Base-by-base conservation (phyloP, 1,284 basidiomycete species). In the Trichosporon ovoides region DNA sequence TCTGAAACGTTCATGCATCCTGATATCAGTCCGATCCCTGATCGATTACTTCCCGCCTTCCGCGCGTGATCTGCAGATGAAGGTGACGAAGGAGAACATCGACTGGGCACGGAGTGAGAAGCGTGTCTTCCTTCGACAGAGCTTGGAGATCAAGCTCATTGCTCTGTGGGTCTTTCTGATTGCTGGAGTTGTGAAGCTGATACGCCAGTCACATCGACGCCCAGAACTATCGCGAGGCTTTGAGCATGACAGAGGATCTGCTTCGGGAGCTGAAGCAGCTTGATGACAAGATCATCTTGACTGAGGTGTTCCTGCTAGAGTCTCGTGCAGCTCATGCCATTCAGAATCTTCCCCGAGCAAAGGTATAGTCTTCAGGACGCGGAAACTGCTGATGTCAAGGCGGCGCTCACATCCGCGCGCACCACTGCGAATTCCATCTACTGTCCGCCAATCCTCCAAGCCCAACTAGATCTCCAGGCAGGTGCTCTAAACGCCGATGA, bases 351-450 rank as follows among this genome's bases (percentile, higher is more conserved):
- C 83, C 91, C 7, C 94, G 97, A 72, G 85, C 94, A n/a, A 98
- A 97, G 81, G 90, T 87, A 38, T 7, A 56, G 49, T 4, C 6
- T 13, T 7, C 19, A 18, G 18, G 10, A 14, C 13, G n/a, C 24
- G 6, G 11, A 7, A 14, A 12, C n/a, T 28, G 19, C 56, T 63
- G 13, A 63, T 1, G 28, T 19, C 3, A 59, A 91, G 88, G 90
- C 95, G 5, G 88, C 91, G 0, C 80, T 97, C 22, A 97, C 93
- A 0, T 92, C 91, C 1, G 87, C 94, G 0, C 84, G 94, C 57
- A 98, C 95, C 0, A 91, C 93, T 7, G 95, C 92, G 46, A 97
- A 97, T 78, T 87, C 92, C 9, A 96, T 98, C 76, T 98, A 98
- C 80, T 98, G 95, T 75, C 95, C 95, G 14, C 95, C 95, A 1